Conservation (phyloP, 1,139 yeast species). For the Kazachstania sp. region DNA sequence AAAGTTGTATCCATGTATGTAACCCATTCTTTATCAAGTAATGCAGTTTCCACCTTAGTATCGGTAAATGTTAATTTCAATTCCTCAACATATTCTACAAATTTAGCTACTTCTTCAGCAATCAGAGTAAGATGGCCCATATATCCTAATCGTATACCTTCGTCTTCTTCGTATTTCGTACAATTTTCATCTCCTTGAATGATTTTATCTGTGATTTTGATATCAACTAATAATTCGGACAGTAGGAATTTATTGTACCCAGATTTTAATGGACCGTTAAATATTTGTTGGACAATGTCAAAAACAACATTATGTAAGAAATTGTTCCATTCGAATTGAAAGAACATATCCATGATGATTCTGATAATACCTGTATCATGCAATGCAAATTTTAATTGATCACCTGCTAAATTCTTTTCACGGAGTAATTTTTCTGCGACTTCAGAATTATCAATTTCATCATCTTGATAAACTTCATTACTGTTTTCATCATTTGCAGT, state of each 20-base stretch:
- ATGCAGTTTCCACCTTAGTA: slow-evolving; percentile 22
- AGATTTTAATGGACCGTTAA: slow-evolving; percentile 87
- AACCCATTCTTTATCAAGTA: slow-evolving; percentile 60
- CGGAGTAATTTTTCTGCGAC: slow-evolving; percentile 31
- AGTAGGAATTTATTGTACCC: slow-evolving; percentile 81
- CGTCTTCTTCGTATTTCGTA: slow-evolving; percentile 49
- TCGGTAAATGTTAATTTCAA: slow-evolving; percentile 30
- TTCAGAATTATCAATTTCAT: slow-evolving; percentile 15
- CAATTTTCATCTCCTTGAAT: slow-evolving; percentile 75
- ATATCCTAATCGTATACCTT: slow-evolving; percentile 73
- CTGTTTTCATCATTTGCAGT: slow-evolving; percentile 1
- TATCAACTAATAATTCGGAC: slow-evolving; percentile 69
- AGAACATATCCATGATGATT: slow-evolving; percentile 76
- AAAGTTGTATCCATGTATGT: slow-evolving; percentile 75
- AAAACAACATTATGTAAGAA: slow-evolving; percentile 94
- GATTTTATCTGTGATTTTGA: slow-evolving; percentile 69
- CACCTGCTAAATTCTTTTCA: slow-evolving; percentile 75
- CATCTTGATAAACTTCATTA: slow-evolving; percentile 16
- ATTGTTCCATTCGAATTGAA: slow-evolving; percentile 94
- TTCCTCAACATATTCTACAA: slow-evolving; percentile 38
- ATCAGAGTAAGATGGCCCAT: slow-evolving; percentile 95
- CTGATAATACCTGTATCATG: slow-evolving; percentile 72
- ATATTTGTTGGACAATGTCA: slow-evolving; percentile 91
- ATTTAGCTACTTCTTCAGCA: slow-evolving; percentile 95
- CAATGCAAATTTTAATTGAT: slow-evolving; percentile 72